These are phyloP conservation scores for Talaromyces liani DNA, from an alignment of 495 filamentous ascomycete genomes.

Conservation along the genomic window DNA sequence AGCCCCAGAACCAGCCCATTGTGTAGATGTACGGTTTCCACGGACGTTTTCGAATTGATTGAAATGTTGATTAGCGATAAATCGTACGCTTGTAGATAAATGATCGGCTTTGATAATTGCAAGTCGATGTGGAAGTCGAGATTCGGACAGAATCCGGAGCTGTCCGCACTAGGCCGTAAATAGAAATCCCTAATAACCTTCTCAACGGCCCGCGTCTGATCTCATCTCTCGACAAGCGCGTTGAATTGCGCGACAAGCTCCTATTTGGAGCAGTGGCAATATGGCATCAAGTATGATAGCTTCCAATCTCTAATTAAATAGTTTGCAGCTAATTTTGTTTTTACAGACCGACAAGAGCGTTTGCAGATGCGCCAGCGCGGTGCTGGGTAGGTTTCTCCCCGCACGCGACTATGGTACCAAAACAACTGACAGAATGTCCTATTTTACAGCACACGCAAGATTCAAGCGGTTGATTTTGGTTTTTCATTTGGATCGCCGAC, in stretches of 20 bases:
- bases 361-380: slow-evolving; percentile 53
- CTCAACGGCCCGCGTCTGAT: slow-evolving; percentile 9
- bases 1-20: slow-evolving; percentile 67
- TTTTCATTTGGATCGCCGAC: slow-evolving; percentile 37
- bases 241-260: slow-evolving; percentile 12
- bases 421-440: slow-evolving; percentile 17
- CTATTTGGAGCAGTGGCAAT: slow-evolving; percentile 4
- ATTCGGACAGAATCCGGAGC: neutral
- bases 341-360: slow-evolving; percentile 45
- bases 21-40: neutral
- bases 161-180: slow-evolving; percentile 3
- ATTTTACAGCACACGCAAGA: slow-evolving; percentile 34
- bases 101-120: neutral
- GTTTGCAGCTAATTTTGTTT: slow-evolving; percentile 16
- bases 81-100: neutral
- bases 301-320: neutral
- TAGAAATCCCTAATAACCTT: slow-evolving; percentile 1
- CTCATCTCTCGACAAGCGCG: slow-evolving; percentile 25
- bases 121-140: neutral
- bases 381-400: slow-evolving; percentile 42
- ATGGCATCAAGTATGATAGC: slow-evolving; percentile 36
- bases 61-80: neutral
- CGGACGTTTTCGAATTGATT: neutral
- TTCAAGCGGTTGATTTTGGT: slow-evolving; percentile 41
- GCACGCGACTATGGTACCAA: slow-evolving; percentile 21